phyloP scores from a whole-genome alignment of 2,329 filamentous ascomycete species.

The Lecanicillium sp. region DNA sequence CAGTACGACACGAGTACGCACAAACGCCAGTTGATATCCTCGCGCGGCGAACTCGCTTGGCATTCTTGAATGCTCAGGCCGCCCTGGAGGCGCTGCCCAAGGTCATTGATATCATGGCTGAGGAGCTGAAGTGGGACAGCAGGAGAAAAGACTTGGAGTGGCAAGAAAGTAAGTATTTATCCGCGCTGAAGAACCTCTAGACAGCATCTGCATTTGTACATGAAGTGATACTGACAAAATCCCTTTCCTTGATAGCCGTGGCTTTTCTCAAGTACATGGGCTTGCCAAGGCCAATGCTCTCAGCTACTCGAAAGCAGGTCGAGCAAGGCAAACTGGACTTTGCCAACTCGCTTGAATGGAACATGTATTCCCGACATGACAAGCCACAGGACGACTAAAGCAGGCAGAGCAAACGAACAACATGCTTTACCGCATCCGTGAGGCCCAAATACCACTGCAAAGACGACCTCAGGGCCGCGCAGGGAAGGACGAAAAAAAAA shows the following conservation, averaged over 20 bases:
- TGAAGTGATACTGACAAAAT: conserved; percentile 3
- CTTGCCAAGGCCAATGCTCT: conserved; percentile 50
- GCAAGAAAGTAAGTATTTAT: conserved; percentile 56
- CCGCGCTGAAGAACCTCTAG: not conserved
- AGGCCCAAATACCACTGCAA: too few relatives aligned
- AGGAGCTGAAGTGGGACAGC: conserved; percentile 72
- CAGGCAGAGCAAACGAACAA: too few relatives aligned
- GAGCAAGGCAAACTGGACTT: conserved; percentile 53
- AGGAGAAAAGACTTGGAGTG: conserved; percentile 71
- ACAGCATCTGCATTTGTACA: not conserved
- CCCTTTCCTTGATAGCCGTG: conserved; percentile 34
- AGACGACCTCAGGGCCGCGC: too few relatives aligned
- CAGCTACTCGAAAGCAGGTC: conserved; percentile 49
- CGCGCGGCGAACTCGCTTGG: conserved; percentile 73
- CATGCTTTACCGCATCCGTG: too few relatives aligned
- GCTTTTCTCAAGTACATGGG: conserved; percentile 57
- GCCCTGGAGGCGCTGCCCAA: conserved; percentile 76
- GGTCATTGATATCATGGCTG: conserved; percentile 82
- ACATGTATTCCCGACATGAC: conserved; percentile 54
- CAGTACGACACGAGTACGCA: conserved; percentile 81
- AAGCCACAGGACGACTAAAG: conserved; percentile 31
- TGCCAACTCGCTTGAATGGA: conserved; percentile 48
- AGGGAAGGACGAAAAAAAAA: too few relatives aligned
- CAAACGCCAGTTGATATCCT: conserved; percentile 85
- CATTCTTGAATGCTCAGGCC: conserved; percentile 88